These are phyloP conservation scores for Saturnispora ahearnii DNA, from an alignment of 805 yeast genomes.

Conservation along the genomic window DNA sequence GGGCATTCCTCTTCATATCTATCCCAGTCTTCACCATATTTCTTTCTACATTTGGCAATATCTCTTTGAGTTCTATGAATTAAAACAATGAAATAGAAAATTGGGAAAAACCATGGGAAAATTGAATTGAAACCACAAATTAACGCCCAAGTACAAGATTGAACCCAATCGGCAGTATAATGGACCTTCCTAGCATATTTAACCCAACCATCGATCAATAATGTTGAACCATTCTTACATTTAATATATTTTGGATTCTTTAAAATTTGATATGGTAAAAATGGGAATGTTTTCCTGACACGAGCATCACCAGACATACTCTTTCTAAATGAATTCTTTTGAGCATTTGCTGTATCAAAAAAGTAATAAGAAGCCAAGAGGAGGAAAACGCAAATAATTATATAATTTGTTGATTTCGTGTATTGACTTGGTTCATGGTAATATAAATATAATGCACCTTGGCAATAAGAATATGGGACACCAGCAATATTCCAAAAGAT, in stretches of 20 bases:
- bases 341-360: slow-evolving; percentile 92
- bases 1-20: slow-evolving; percentile 82
- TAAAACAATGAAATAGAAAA: slow-evolving; percentile 79
- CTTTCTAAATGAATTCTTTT: slow-evolving; percentile 87
- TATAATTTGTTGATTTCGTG: slow-evolving; percentile 57
- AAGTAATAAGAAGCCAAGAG: slow-evolving; percentile 73
- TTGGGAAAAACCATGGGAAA: slow-evolving; percentile 94
- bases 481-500: slow-evolving; percentile 99
- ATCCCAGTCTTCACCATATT: slow-evolving; percentile 94
- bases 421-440: slow-evolving; percentile 82
- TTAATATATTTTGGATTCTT: slow-evolving; percentile 77
- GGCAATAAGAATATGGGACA: slow-evolving; percentile 97
- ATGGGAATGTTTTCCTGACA: slow-evolving; percentile 86
- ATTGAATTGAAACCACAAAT: slow-evolving; percentile 82
- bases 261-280: slow-evolving; percentile 74
- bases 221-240: slow-evolving; percentile 75
- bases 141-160: slow-evolving; percentile 85
- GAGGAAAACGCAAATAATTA: slow-evolving; percentile 43
- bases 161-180: slow-evolving; percentile 90
- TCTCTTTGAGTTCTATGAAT: slow-evolving; percentile 87
- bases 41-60: slow-evolving; percentile 68
- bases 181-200: slow-evolving; percentile 87
- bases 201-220: slow-evolving; percentile 93
- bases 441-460: slow-evolving; percentile 75
- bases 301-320: slow-evolving; percentile 68